Percentiles rank a stretch among this genome's conserved stretches.
Evolutionary conservation across 192 early-diverging fungal genomes (phyloP).

Genomic region (Entomortierella chlamydospora): DNA sequence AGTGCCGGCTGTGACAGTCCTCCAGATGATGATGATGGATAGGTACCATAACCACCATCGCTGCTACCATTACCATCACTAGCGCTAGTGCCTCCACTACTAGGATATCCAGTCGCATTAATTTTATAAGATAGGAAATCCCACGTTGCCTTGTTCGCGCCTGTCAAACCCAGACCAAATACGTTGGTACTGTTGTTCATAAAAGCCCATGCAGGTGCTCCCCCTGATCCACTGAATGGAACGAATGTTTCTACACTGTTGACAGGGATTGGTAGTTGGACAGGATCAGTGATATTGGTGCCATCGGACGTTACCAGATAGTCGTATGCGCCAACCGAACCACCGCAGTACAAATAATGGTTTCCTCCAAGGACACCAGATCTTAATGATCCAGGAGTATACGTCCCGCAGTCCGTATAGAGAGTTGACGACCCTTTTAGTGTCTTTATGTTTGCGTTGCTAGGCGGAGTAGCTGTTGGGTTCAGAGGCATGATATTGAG

Average conservation of each 20-base stretch:
- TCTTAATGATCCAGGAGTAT: neutral
- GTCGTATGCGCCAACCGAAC: neutral
- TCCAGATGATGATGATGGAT: neutral
- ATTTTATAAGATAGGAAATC: neutral
- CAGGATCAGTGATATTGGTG: neutral
- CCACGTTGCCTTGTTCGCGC: constrained; percentile 5
- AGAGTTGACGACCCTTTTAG: neutral
- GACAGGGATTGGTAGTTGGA: constrained; percentile 2
- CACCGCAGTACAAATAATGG: constrained; percentile 16
- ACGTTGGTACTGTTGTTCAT: constrained; percentile 11
- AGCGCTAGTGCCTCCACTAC: neutral
- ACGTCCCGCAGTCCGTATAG: neutral
- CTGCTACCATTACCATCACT: neutral
- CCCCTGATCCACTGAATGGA: constrained; percentile 9
- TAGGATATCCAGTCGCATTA: neutral
- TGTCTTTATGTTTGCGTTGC: neutral
- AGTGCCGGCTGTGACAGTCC: neutral
- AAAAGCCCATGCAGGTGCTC: constrained; percentile 8
- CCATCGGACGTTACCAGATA: constrained; percentile 13
- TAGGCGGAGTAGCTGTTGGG: neutral
- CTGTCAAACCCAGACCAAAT: constrained; percentile 1
- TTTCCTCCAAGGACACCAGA: neutral
- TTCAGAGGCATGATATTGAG: constrained; percentile 10
- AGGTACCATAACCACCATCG: neutral
- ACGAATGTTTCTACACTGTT: neutral